Evolutionary conservation across 208 protist genomes (phyloP), one percentile per base, ranked within the genome.

Genomic region (Leptomonas pyrrhocoris): DNA sequence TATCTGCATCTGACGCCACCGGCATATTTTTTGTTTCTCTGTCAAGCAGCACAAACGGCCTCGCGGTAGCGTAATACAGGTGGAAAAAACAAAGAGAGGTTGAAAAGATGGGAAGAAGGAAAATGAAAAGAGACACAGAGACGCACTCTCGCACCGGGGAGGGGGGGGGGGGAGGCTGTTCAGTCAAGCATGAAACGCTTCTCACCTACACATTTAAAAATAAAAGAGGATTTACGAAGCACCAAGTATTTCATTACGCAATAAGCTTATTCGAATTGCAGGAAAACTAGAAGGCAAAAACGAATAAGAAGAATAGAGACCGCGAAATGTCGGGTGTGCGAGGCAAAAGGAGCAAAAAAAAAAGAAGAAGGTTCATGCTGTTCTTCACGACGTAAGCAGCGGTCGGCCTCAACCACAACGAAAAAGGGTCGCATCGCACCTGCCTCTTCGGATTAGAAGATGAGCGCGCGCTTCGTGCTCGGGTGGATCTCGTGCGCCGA

Each of bases 1-100:
- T 36, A 16, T 63, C 71, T 48, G 18, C 63, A 55, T 77, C 71
- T 5, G 63, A 66, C n/a, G 71, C 59, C 12, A 36, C 13, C 18
- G 30, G 13, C 63, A 68, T 68, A 15, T 16, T 42, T 53, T 7
- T 18, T 6, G 42, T n/a, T n/a, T n/a, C n/a, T n/a, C n/a, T n/a
- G n/a, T n/a, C 18, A 31, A 62, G 43, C 13, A 43, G 46, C n/a
- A 13, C 34, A 27, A 28, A n/a, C n/a, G n/a, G n/a, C n/a, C n/a
- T n/a, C n/a, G n/a, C n/a, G n/a, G n/a, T n/a, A n/a, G 31, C 27
- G 38, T 25, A 38, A 36, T 1, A 28, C 7, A 59, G 4, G 30
- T 46, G n/a, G 18, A 15, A 46, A 30, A 27, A n/a, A 2, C 15
- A 64, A 34, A 19, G 12, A 16, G 30, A 27, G 27, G 38, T n/a